phyloP scores from a whole-genome alignment of 140 eudicot genomes.

The Anethum foeniculum region DNA sequence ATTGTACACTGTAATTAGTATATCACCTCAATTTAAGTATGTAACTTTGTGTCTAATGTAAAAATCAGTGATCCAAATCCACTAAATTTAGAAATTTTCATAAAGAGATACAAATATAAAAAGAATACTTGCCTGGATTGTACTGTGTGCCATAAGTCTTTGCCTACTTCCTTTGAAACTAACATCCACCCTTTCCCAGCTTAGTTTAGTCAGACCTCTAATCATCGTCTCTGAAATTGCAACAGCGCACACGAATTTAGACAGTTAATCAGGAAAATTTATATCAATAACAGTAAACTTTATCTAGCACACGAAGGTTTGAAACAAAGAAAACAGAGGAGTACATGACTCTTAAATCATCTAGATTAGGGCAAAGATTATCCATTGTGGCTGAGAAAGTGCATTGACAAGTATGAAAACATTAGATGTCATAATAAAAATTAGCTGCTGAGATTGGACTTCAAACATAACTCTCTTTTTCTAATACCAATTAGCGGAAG shows the following conservation, averaged over 20 bases:
- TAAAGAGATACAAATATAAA: constrained; percentile 3
- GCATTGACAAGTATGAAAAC: neutral
- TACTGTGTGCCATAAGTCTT: constrained; percentile 73
- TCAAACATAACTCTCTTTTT: neutral
- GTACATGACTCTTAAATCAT: neutral
- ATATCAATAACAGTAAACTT: neutral
- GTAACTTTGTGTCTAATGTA: neutral
- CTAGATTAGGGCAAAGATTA: neutral
- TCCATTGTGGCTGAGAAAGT: neutral
- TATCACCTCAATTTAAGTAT: neutral
- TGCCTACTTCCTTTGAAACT: constrained; percentile 76
- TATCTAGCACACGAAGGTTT: neutral
- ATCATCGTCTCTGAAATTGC: constrained; percentile 58
- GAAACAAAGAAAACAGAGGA: neutral
- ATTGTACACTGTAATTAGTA: neutral
- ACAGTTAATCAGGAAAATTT: neutral
- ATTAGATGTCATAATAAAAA: neutral
- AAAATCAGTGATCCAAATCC: neutral
- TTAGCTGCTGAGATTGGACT: neutral
- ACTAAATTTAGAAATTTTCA: neutral
- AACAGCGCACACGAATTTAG: neutral
- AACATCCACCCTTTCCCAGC: constrained; percentile 93
- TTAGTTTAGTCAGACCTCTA: constrained; percentile 52
- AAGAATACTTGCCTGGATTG: constrained; percentile 70
- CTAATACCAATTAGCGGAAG: neutral